Conservation (phyloP, 495 filamentous ascomycete genomes). For the Xylaria castorea region DNA sequence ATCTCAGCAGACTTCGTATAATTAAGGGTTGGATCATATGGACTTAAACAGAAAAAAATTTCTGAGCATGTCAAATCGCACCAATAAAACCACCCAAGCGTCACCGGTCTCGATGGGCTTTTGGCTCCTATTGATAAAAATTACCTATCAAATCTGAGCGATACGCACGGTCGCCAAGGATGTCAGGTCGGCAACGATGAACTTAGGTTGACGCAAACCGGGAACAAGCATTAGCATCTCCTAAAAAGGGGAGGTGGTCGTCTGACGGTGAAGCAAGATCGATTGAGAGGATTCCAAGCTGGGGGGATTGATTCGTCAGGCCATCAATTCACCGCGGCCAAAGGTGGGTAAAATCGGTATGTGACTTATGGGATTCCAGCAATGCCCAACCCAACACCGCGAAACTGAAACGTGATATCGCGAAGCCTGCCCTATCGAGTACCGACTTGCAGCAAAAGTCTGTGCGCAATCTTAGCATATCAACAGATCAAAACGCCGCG, state of each 20-base stretch:
- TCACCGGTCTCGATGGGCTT: neutral
- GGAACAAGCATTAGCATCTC: neutral
- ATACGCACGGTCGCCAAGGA: constrained; percentile 1
- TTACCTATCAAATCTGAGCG: neutral
- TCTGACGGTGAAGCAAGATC: neutral
- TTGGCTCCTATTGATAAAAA: neutral
- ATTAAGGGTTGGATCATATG: neutral
- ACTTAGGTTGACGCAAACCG: neutral
- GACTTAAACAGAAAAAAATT: neutral
- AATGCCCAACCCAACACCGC: constrained; percentile 8
- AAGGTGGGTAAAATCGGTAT: constrained; percentile 13
- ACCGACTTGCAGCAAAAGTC: neutral
- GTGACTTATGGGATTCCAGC: neutral
- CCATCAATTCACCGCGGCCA: constrained; percentile 3
- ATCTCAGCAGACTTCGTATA: neutral
- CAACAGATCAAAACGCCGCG: constrained; percentile 6
- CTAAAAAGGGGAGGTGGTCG: constrained; percentile 10
- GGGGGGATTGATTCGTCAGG: constrained; percentile 1
- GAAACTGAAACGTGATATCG: constrained; percentile 11
- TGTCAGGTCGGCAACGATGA: constrained; percentile 3
- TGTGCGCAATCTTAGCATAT: neutral
- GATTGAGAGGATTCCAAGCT: neutral
- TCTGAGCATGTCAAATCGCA: neutral
- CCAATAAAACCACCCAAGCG: neutral
- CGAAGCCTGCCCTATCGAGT: constrained; percentile 3